Evolutionary conservation across 2,329 filamentous ascomycete genomes (phyloP), one percentile per base, ranked within the genome.

Genomic region (Aspergillus candidus): DNA sequence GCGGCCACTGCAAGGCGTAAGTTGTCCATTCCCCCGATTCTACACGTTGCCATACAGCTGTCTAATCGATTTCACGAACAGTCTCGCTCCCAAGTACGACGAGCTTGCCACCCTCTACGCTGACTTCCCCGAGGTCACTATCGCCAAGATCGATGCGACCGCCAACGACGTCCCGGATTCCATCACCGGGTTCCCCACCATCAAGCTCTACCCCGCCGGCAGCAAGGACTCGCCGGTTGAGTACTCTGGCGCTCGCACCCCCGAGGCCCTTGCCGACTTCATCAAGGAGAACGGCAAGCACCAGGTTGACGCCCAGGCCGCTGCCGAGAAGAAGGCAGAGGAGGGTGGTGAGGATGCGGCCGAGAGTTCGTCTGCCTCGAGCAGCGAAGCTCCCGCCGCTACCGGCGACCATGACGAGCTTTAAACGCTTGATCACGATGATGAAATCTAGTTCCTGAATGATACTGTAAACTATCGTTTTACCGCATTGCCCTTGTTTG

Each of bases 151-250:
- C 57, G 93, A 98, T 65, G 93, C 93, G 47, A 98, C 93, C 51
- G 72, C 74, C 74, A 98, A 98, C 76, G 93, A 98, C 61, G 88
- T 97, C 46, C 93, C 93, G 46, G 91, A 97, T 71, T 88, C 95
- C 75, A 88, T 98, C 64, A 81, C 88, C 71, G 93, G 93, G 53
- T 98, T 98, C 85, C 93, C 93, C 46, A 98, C 93, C 69, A 96
- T 98, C 80, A 97, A 97, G 81, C 81, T 98, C 57, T 98, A 82
- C 85, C 81, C 88, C 53, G 93, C 93, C 59, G 90, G 89, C 62
- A 78, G 79, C 71, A 98, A 98, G 83, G 77, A 79, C 63, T 75
- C 82, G 57, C 87, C 93, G 47, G 71, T 96, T 52, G 88, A 88
- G 59, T 98, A 96, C 80, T 79, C 77, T 54, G 93, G 93, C 59